Evolutionary conservation across 495 filamentous ascomycete species (phyloP).

Genomic region (Penicillium soppii): DNA sequence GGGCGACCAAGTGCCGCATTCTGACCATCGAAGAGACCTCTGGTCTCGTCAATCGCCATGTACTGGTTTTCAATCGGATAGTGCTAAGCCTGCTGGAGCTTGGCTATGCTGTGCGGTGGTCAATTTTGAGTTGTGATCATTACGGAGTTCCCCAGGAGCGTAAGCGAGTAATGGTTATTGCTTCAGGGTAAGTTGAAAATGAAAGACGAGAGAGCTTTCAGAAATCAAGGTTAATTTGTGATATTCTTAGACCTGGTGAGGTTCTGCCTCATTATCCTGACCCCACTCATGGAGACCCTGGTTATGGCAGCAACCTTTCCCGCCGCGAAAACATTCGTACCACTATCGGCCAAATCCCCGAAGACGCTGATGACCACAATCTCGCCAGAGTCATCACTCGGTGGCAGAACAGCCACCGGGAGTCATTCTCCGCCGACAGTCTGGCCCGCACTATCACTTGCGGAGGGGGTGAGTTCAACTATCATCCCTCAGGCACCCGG

Average conservation of each 20-base stretch:
- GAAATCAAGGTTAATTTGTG: neutral
- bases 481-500: conserved; percentile 67
- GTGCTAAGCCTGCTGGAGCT: conserved; percentile 61
- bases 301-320: conserved; percentile 18
- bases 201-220: neutral
- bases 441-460: conserved; percentile 66
- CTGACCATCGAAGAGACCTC: conserved; percentile 85
- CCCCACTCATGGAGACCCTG: conserved; percentile 56
- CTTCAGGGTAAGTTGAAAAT: conserved; percentile 59
- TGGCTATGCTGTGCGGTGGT: conserved; percentile 69
- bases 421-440: conserved; percentile 46
- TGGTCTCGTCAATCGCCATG: conserved; percentile 54
- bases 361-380: conserved; percentile 45
- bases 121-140: conserved; percentile 49
- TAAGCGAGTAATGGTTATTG: conserved; percentile 72
- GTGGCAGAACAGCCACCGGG: conserved; percentile 5
- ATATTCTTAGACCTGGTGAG: conserved; percentile 65
- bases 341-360: conserved; percentile 46
- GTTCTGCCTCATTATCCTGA: conserved; percentile 66
- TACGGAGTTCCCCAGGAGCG: conserved; percentile 64
- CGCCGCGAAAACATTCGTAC: conserved; percentile 46
- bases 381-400: conserved; percentile 25
- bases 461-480: conserved; percentile 62
- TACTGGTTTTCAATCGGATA: conserved; percentile 56
- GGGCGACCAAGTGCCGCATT: conserved; percentile 61